Base-by-base conservation (phyloP, 179 eudicot species). In the Silene coronaria region DNA sequence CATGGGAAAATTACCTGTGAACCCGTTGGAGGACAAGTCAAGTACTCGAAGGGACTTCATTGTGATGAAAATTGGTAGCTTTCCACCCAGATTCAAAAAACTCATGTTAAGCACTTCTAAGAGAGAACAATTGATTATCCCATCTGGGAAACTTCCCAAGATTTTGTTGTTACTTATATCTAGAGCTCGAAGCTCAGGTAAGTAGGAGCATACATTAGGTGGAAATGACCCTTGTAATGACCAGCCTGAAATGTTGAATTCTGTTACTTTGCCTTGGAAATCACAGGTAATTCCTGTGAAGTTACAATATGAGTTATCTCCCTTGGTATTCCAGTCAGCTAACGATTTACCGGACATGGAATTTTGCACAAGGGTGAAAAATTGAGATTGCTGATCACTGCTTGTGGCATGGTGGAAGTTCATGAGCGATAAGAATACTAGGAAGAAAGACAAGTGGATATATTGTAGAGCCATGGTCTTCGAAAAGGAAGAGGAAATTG, bases 1-100 rank as follows among this genome's bases (percentile, higher is more conserved):
- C 77, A 88, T 64, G 6, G 98, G 98, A 73, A 94, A 94, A 58
- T 88, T 80, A 7, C 97, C 98, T 0, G 75, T 73, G 67, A 94
- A 89, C 0, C 11, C 22, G 57, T 90, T 91, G 78, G 76, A 84
- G 4, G 96, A 89, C 45, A 94, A 79, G 77, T 92, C 96, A 24
- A 92, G 87, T 24, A 81, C 21, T 11, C 81, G 83, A 23, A 94
- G 85, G 24, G 86, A 76, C 58, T 38, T 72, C 87, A 92, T 76
- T 13, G 63, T 68, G 2, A 91, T 86, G 30, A 94, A 92, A 81
- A 90, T 85, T 1, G 97, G 98, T 34, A 94, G 75, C 61, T 75
- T 77, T 19, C 96, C 98, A 0, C 87, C 80, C 45, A 92, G 84
- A 77, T 75, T 58, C 34, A 81, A 61, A 26, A 72, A 59, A 61